These are phyloP conservation scores for Aspergillus clavatus DNA, from an alignment of 2,329 filamentous ascomycete species.

Conservation along the genomic window DNA sequence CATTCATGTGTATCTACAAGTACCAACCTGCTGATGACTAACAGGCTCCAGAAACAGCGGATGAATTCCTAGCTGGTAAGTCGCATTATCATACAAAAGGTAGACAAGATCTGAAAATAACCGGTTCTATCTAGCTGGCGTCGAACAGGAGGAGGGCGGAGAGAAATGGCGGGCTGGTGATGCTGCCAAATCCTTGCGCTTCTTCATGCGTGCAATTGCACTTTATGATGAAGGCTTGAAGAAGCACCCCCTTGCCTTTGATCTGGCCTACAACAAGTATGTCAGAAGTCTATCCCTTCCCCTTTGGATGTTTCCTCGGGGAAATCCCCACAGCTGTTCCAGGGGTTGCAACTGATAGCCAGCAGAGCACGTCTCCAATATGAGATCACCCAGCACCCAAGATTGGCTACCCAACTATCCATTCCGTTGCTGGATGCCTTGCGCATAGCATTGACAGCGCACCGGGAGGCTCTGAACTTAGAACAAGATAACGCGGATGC, in stretches of 20 bases:
- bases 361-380: constrained; percentile 64
- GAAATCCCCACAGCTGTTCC: not conserved
- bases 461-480: constrained; percentile 56
- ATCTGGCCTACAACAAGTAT: constrained; percentile 71
- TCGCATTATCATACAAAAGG: too few relatives aligned
- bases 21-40: not conserved
- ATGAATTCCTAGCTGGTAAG: constrained; percentile 62
- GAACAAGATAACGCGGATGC: constrained; percentile 62
- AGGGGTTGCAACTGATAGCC: constrained; percentile 9
- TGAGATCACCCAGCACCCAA: constrained; percentile 63
- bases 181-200: constrained; percentile 57
- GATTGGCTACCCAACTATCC: constrained; percentile 56
- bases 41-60: constrained; percentile 56
- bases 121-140: constrained; percentile 46
- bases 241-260: constrained; percentile 59
- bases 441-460: constrained; percentile 57
- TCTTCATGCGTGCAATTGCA: constrained; percentile 59
- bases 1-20: not conserved
- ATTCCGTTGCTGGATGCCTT: constrained; percentile 52
- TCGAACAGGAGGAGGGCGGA: constrained; percentile 65
- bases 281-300: constrained; percentile 19
- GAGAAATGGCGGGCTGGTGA: constrained; percentile 72
- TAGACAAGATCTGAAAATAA: too few relatives aligned
- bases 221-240: constrained; percentile 60
- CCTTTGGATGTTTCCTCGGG: not conserved